These are phyloP conservation scores for Vanderwaltozyma yarrowii DNA, from an alignment of 805 yeast species.

Conservation along the genomic window DNA sequence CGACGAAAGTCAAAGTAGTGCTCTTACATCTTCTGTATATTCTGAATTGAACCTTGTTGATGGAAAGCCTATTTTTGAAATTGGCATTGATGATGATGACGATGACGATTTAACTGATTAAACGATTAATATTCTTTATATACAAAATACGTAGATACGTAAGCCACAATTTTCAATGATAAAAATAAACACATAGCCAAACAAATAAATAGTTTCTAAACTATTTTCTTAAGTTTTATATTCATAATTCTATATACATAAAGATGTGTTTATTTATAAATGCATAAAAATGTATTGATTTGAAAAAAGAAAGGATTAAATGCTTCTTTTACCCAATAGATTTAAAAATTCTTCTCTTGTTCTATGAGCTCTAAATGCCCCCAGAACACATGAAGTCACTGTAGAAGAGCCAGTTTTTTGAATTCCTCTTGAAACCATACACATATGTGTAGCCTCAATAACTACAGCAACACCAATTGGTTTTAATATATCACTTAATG, in stretches of 20 bases:
- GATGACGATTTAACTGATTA: neutral
- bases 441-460: constrained; percentile 96
- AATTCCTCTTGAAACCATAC: constrained; percentile 97
- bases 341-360: constrained; percentile 94
- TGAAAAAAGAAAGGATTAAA: neutral
- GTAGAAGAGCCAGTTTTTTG: constrained; percentile 93
- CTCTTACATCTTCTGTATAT: neutral
- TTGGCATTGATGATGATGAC: neutral
- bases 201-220: no score
- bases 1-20: neutral
- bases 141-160: no score
- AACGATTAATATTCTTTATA: neutral
- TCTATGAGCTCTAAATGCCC: constrained; percentile 89
- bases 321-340: constrained; percentile 49
- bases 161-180: no score
- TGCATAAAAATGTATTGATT: no score
- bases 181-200: no score
- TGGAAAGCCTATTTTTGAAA: neutral
- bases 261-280: no score
- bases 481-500: constrained; percentile 76
- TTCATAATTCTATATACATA: no score
- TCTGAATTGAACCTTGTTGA: neutral
- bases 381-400: constrained; percentile 93
- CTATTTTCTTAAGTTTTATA: no score
- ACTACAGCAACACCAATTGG: constrained; percentile 98